Conservation (phyloP, 805 yeast species). For the Wickerhamiella qilinensis region DNA sequence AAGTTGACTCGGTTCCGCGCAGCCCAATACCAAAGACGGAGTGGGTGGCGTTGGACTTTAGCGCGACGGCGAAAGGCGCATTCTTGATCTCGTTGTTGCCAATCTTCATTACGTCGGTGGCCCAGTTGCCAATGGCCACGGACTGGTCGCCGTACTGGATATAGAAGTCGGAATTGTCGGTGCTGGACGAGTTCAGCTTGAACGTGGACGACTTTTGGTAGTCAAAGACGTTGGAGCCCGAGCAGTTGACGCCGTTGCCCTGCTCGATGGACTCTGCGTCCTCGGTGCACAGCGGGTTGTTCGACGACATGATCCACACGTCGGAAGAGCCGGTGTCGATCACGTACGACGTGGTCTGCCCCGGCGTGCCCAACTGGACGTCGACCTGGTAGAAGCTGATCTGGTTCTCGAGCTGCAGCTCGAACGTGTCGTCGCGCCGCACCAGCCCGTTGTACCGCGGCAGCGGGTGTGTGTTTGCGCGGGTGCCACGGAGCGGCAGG, state of each 20-base stretch:
- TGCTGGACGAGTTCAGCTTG: conserved; percentile 1
- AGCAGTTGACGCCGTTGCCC: neutral
- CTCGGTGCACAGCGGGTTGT: conserved; percentile 28
- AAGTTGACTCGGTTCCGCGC: conserved; percentile 20
- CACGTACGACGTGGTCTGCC: conserved; percentile 35
- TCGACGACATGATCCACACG: conserved; percentile 40
- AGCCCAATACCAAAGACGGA: conserved; percentile 33
- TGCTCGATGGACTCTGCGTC: neutral
- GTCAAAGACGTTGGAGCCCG: neutral
- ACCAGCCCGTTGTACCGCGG: too few relatives aligned
- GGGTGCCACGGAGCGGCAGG: neutral
- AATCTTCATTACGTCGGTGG: conserved; percentile 40
- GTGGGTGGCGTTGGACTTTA: conserved; percentile 41
- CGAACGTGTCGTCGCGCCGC: neutral
- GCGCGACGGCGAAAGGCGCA: conserved; percentile 62
- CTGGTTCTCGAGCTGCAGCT: conserved; percentile 14
- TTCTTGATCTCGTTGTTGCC: conserved; percentile 35
- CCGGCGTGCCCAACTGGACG: conserved; percentile 37
- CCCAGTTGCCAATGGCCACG: conserved; percentile 43
- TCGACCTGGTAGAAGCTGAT: conserved; percentile 18
- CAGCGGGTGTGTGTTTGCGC: neutral
- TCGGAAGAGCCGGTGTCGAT: conserved; percentile 71
- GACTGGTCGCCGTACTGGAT: conserved; percentile 29
- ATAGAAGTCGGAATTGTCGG: conserved; percentile 11
- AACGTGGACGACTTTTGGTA: neutral